Percentiles rank a stretch among this genome's conserved stretches.
Conservation (phyloP, 257 asterid species). For the Solanum lycopersicoides region DNA sequence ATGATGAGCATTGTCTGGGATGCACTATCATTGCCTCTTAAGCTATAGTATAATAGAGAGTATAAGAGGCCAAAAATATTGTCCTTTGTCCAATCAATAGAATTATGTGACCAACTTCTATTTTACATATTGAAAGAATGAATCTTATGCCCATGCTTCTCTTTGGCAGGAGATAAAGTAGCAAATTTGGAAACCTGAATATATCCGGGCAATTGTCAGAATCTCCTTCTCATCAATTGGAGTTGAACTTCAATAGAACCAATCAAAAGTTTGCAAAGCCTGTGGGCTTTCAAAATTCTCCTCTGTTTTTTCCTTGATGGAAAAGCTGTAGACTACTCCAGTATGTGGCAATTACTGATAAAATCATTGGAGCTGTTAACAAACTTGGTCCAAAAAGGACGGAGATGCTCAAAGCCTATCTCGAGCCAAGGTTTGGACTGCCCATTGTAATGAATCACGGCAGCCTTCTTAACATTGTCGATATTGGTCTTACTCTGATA, state of each 20-base stretch:
- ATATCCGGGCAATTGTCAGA: conserved; percentile 18
- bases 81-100: conserved; percentile 39
- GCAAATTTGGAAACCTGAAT: conserved; percentile 13
- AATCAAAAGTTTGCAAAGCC: background rate
- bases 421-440: conserved; percentile 97
- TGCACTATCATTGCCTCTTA: conserved; percentile 33
- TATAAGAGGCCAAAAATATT: conserved; percentile 35
- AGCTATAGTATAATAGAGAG: conserved; percentile 10
- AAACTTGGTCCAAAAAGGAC: conserved; percentile 96
- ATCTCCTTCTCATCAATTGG: conserved; percentile 14
- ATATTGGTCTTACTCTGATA: conserved; percentile 78
- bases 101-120: conserved; percentile 34
- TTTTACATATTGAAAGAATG: conserved; percentile 56
- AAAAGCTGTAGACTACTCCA: conserved; percentile 46
- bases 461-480: conserved; percentile 71
- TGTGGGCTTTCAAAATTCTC: conserved; percentile 2
- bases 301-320: background rate
- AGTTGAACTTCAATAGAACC: background rate
- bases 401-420: conserved; percentile 96
- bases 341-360: conserved; percentile 79
- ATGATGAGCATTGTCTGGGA: conserved; percentile 2
- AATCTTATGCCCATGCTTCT: conserved; percentile 35
- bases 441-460: conserved; percentile 96
- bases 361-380: conserved; percentile 88
- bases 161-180: conserved; percentile 20